Evolutionary conservation across 805 yeast genomes (phyloP), one percentile per base, ranked within the genome.

Genomic region (Isabelozyma rhagii): DNA sequence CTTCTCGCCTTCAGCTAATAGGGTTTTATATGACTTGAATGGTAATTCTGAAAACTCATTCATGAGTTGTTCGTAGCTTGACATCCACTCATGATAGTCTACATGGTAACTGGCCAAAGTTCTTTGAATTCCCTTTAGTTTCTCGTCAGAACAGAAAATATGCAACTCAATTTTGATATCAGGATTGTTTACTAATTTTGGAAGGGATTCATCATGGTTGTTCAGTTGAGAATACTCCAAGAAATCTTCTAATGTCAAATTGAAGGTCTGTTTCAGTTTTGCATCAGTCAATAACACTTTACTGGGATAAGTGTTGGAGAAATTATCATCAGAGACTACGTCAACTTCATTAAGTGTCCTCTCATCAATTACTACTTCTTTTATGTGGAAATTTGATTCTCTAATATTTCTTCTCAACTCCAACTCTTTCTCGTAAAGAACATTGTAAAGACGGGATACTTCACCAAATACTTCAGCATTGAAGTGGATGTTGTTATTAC

Each of bases 1-100:
- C 41, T 75, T 69, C 51, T 83, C 84, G 5, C 89, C 86, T 45
- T 85, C 89, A 3, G 59, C 48, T 4, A 78, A 64, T n/a, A 84
- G 56, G 0, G 67, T 52, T 51, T 70, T 77, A 50, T 82, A 69
- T 2, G 65, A 50, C 47, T 77, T 76, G 40, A 84, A 62, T 1
- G 82, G 56, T 2, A 87, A 80, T 9, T 74, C 75, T 2, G 73
- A 62, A 47, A 74, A 69, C 1, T 67, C 67, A 0, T 58, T 46
- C 63, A 83, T 64, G 4, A 73, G 48, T 4, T 63, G 65, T 38
- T 75, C 68, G 57, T 79, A 79, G 48, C 72, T 75, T 4, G 58
- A 50, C 13, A 76, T 52, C 93, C 93, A 87, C 7, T 71, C 70
- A 5, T 65, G 65, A 27, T 78, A 79, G 31, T 79, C 75, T 25